Evolutionary conservation across 768 basidiomycete genomes (phyloP).

Genomic region (Mycena pura): DNA sequence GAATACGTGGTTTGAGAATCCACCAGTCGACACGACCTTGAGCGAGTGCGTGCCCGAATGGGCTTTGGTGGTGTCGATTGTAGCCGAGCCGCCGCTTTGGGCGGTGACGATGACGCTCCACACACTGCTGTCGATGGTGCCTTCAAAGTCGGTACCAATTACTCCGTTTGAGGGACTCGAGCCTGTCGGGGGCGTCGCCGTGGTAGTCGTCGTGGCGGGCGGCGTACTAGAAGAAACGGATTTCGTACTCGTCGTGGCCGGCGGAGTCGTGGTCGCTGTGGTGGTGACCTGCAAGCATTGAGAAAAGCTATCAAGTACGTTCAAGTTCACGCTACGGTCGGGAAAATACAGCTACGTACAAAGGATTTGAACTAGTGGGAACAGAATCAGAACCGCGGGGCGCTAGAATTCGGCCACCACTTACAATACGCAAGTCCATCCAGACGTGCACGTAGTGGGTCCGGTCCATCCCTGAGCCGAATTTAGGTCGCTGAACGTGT

Average conservation of each 20-base stretch:
- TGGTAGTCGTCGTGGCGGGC: constrained; percentile 21
- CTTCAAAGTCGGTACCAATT: constrained; percentile 29
- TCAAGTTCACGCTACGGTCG: constrained; percentile 1
- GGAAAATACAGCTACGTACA: constrained; percentile 15
- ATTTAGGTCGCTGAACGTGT: constrained; percentile 11
- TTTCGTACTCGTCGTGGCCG: constrained; percentile 11
- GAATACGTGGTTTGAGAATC: constrained; percentile 25
- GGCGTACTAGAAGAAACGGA: constrained; percentile 14
- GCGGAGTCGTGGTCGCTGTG: constrained; percentile 20
- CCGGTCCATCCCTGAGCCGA: constrained; percentile 23
- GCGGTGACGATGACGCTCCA: constrained; percentile 28
- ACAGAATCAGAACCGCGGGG: constrained; percentile 9
- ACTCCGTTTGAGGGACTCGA: constrained; percentile 18
- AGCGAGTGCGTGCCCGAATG: constrained; percentile 29
- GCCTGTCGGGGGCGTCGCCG: constrained; percentile 20
- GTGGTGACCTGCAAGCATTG: constrained; percentile 26
- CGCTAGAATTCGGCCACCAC: constrained; percentile 17
- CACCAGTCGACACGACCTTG: constrained; percentile 26
- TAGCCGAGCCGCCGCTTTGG: constrained; percentile 26
- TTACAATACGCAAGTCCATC: constrained; percentile 27
- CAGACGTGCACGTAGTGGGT: constrained; percentile 26
- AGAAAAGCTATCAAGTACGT: constrained; percentile 25
- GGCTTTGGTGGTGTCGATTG: constrained; percentile 28
- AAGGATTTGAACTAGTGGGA: constrained; percentile 21
- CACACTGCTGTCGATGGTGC: constrained; percentile 21